Percentiles rank a stretch among this genome's conserved stretches.
Conservation (phyloP, 2,329 filamentous ascomycete species). For the Hortaea werneckii region DNA sequence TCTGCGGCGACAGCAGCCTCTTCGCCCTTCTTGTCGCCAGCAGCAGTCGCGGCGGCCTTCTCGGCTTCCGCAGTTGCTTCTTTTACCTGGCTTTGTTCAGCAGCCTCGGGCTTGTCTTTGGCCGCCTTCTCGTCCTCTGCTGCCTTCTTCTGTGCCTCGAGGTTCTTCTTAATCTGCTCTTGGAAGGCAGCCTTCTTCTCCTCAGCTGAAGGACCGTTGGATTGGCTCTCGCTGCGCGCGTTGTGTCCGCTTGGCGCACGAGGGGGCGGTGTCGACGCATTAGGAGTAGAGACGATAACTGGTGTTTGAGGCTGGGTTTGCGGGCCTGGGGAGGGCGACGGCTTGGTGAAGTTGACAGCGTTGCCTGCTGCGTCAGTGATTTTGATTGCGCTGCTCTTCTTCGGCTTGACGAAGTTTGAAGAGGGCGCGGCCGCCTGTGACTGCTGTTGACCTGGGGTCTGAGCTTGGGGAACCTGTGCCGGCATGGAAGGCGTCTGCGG, state of each 20-base stretch:
- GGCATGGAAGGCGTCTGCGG: slow-evolving; percentile 29
- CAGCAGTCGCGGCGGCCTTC: slow-evolving; percentile 39
- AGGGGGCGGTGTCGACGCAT: slow-evolving; percentile 62
- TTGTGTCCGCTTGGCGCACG: slow-evolving; percentile 62
- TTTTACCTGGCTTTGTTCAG: slow-evolving; percentile 28
- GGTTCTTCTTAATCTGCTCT: slow-evolving; percentile 55
- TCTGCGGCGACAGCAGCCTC: slow-evolving; percentile 25
- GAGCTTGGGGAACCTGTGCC: slow-evolving; percentile 24
- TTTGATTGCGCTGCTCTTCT: slow-evolving; percentile 59
- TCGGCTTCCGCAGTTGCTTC: slow-evolving; percentile 35
- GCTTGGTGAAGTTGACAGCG: slow-evolving; percentile 55
- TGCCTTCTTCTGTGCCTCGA: slow-evolving; percentile 30
- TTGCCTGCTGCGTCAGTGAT: slow-evolving; percentile 81
- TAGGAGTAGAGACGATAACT: slow-evolving; percentile 61
- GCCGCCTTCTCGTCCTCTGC: slow-evolving; percentile 17
- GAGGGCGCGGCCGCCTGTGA: slow-evolving; percentile 9
- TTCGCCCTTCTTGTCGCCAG: slow-evolving; percentile 26
- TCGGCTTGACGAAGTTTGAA: slow-evolving; percentile 50
- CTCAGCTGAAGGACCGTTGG: slow-evolving; percentile 51
- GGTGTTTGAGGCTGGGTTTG: slow-evolving; percentile 48
- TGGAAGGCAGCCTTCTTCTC: slow-evolving; percentile 57
- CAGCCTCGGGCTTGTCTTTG: slow-evolving; percentile 2
- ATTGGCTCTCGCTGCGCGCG: slow-evolving; percentile 58
- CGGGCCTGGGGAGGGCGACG: slow-evolving; percentile 47
- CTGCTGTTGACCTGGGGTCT: slow-evolving; percentile 41